Evolutionary conservation across 163 green algal genomes (phyloP).

Genomic region (Prototheca cutis): DNA sequence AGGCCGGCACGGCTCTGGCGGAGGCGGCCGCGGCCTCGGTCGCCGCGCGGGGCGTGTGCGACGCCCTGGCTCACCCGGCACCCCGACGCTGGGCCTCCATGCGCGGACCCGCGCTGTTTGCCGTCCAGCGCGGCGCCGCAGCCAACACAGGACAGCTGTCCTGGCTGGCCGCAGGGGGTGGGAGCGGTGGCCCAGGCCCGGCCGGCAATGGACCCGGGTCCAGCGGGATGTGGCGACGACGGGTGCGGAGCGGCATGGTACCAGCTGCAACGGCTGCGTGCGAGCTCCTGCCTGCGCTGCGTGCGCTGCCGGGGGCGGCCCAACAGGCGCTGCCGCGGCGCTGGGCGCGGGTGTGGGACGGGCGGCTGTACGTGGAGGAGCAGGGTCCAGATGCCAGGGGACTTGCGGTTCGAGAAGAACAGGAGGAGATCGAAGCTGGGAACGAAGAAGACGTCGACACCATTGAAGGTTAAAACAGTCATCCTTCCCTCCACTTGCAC

Average conservation of each 20-base stretch:
- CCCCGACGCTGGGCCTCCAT: conserved; percentile 41
- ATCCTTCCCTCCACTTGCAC: no score
- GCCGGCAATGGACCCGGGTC: not conserved
- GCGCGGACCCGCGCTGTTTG: conserved; percentile 11
- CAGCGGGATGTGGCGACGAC: no score
- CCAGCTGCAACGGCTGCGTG: not conserved
- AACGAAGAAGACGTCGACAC: no score
- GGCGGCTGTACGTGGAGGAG: conserved; percentile 9
- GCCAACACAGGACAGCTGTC: conserved; percentile 20
- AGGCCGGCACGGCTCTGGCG: conserved; percentile 13
- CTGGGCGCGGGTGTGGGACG: conserved; percentile 22
- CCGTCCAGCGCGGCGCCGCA: conserved; percentile 1
- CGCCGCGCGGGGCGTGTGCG: conserved; percentile 51
- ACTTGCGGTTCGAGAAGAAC: no score
- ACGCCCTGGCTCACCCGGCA: conserved; percentile 45
- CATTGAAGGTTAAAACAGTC: no score
- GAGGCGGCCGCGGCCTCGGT: conserved; percentile 36
- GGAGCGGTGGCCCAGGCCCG: not conserved
- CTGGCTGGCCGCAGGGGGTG: not conserved
- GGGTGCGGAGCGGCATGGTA: conserved; percentile 2
- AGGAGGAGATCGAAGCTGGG: no score
- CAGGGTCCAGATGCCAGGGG: not conserved
- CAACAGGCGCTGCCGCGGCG: conserved; percentile 8
- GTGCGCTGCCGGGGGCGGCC: conserved; percentile 1
- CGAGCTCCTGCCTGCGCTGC: conserved; percentile 20